These are phyloP conservation scores for Hypholoma sublateritium DNA, from an alignment of 768 basidiomycete genomes.

Conservation along the genomic window DNA sequence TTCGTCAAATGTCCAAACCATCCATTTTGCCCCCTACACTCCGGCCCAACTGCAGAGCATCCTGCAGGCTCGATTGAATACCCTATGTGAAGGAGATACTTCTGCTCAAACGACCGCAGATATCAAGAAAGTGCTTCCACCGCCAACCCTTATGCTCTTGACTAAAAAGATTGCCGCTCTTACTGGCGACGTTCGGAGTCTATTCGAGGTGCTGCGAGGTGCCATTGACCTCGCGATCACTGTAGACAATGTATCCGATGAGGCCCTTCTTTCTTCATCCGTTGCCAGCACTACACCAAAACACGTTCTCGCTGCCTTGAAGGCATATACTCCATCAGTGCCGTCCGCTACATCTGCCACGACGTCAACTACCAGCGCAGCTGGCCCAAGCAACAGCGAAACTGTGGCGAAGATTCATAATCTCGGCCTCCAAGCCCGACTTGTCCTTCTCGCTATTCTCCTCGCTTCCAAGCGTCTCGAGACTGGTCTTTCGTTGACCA, in stretches of 20 bases:
- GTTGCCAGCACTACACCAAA: constrained; percentile 56
- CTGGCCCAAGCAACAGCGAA: constrained; percentile 48
- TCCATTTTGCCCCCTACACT: constrained; percentile 83
- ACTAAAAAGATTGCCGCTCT: constrained; percentile 79
- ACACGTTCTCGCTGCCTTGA: constrained; percentile 73
- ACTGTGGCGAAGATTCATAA: constrained; percentile 63
- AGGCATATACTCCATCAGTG: constrained; percentile 55
- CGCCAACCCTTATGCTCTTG: constrained; percentile 64
- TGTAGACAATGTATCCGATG: constrained; percentile 22
- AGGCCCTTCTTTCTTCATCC: constrained; percentile 34
- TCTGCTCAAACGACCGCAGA: constrained; percentile 30
- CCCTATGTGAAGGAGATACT: constrained; percentile 39
- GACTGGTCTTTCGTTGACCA: constrained; percentile 51
- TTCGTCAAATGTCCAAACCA: constrained; percentile 50
- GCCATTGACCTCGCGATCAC: constrained; percentile 72
- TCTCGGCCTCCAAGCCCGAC: constrained; percentile 72
- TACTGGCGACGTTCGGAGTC: constrained; percentile 79
- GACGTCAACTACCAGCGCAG: constrained; percentile 9
- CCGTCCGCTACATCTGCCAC: constrained; percentile 21
- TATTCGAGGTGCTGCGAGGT: constrained; percentile 78
- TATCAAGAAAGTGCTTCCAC: constrained; percentile 58
- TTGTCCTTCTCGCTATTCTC: constrained; percentile 64
- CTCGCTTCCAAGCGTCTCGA: constrained; percentile 65
- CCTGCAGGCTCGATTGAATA: constrained; percentile 59
- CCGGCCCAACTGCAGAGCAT: constrained; percentile 70